Conservation (phyloP, 345 rosid species). For the Aquilaria malaccensis region DNA sequence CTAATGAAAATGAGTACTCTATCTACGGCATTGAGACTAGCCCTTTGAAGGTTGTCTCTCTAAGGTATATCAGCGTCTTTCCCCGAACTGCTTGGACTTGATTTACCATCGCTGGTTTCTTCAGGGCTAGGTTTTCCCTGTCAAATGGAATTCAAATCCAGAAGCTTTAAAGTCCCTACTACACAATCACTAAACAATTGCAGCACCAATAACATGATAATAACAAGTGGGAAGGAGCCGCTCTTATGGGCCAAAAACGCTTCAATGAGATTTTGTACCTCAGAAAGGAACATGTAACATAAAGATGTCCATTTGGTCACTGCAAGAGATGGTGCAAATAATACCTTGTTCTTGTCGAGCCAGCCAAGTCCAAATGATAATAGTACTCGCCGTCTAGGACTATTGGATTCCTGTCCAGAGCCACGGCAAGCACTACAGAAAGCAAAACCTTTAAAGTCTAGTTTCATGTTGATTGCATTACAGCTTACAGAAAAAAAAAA, state of each 20-base stretch:
- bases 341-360: constrained; percentile 82
- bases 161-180: background rate
- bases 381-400: constrained; percentile 41
- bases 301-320: background rate
- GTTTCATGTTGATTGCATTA: too few relatives aligned
- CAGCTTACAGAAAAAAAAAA: too few relatives aligned
- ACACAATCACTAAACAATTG: constrained; percentile 3
- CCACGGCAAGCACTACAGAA: constrained; percentile 31
- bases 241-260: background rate
- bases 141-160: constrained; percentile 10
- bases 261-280: background rate
- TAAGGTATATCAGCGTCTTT: constrained; percentile 9
- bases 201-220: background rate
- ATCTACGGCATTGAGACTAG: background rate
- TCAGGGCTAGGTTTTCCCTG: constrained; percentile 32
- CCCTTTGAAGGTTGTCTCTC: background rate
- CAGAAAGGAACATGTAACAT: background rate
- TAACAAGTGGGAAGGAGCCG: background rate
- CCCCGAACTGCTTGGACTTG: constrained; percentile 17
- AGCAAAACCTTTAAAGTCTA: too few relatives aligned
- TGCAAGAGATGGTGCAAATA: constrained; percentile 3
- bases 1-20: too few relatives aligned
- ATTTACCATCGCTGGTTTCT: constrained; percentile 22
- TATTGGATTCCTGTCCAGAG: constrained; percentile 33
- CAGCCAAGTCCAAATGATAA: constrained; percentile 62